These are phyloP conservation scores for Fomitiporia mediterranea DNA, from an alignment of 1,284 basidiomycete species.

Conservation along the genomic window DNA sequence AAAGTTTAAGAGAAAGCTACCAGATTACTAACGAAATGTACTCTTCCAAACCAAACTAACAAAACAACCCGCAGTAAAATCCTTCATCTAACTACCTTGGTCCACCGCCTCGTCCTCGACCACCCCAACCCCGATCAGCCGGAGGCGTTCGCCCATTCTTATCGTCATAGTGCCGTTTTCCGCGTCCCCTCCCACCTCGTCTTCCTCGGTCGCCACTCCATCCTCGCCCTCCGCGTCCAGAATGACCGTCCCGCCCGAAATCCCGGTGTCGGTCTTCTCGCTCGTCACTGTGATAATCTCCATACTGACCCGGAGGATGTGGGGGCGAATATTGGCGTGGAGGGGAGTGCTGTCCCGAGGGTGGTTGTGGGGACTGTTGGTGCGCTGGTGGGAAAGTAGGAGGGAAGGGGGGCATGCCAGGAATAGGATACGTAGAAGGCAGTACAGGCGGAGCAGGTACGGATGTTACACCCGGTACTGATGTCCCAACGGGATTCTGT, in stretches of 20 bases:
- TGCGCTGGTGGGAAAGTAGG: not conserved
- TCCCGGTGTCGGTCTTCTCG: not conserved
- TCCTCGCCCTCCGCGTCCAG: slow-evolving; percentile 4
- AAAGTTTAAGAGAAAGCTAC: slow-evolving; percentile 8
- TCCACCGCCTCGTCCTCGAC: slow-evolving; percentile 19
- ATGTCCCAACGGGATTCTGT: not conserved
- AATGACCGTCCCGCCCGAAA: slow-evolving; percentile 4
- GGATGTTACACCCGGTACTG: no score
- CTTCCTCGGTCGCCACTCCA: slow-evolving; percentile 7
- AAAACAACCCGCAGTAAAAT: no score
- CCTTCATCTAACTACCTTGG: slow-evolving; percentile 7
- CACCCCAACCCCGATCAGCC: slow-evolving; percentile 18
- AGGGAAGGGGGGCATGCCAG: slow-evolving; percentile 5
- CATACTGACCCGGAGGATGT: slow-evolving; percentile 6
- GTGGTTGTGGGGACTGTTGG: slow-evolving; percentile 3
- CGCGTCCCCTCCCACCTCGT: slow-evolving; percentile 12
- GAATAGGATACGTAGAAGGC: not conserved
- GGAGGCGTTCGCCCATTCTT: not conserved
- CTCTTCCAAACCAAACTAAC: no score
- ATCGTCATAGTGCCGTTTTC: slow-evolving; percentile 4
- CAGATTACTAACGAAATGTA: no score
- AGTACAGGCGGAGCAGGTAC: not conserved
- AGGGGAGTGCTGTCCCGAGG: not conserved
- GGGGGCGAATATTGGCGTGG: not conserved
- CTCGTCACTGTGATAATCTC: slow-evolving; percentile 4